Evolutionary conservation across 495 filamentous ascomycete genomes (phyloP).

Genomic region (Trichoderma virens): DNA sequence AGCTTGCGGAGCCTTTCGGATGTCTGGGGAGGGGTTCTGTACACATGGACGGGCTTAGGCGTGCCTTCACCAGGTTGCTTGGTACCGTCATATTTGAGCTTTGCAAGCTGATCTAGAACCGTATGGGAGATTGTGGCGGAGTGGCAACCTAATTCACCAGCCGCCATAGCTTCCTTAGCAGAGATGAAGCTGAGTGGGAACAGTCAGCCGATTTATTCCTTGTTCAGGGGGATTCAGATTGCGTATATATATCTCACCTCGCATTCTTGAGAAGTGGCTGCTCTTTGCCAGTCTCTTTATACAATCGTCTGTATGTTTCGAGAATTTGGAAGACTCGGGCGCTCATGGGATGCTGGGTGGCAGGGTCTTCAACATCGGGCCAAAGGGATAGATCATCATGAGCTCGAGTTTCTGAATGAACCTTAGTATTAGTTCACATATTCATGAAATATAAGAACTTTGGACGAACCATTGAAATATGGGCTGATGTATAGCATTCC

Average conservation of each 20-base stretch:
- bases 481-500: conserved; percentile 23
- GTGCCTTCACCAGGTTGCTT: conserved; percentile 13
- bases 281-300: conserved; percentile 33
- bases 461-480: conserved; percentile 26
- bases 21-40: conserved; percentile 16
- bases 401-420: conserved; percentile 18
- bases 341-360: conserved; percentile 31
- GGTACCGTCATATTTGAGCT: conserved; percentile 17
- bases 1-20: conserved; percentile 18
- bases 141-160: conserved; percentile 23
- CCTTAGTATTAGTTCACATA: not conserved
- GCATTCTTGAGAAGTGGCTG: conserved; percentile 35
- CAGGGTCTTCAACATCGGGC: conserved; percentile 26
- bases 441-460: not conserved
- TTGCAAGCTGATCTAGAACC: conserved; percentile 19
- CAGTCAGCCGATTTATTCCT: not conserved
- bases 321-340: conserved; percentile 32
- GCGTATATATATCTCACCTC: conserved; percentile 13
- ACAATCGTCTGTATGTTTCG: conserved; percentile 25
- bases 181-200: conserved; percentile 21
- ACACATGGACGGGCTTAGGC: conserved; percentile 20
- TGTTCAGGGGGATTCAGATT: not conserved
- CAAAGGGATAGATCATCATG: conserved; percentile 21
- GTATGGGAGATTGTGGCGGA: conserved; percentile 19
- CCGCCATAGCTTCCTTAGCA: conserved; percentile 23